phyloP scores from a whole-genome alignment of 1,139 yeast genomes.

The Yamadazyma diddensiae region DNA sequence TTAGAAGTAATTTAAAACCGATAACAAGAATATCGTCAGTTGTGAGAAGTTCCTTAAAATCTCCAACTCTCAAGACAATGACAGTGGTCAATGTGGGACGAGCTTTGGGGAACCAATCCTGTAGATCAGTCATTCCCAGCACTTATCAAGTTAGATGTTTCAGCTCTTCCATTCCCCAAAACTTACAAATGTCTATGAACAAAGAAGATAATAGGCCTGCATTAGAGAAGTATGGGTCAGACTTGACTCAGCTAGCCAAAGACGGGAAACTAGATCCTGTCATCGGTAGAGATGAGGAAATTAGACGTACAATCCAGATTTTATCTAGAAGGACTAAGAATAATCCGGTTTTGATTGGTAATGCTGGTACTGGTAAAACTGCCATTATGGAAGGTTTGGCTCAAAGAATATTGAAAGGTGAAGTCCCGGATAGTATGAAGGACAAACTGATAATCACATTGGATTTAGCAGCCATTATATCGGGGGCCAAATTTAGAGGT shows the following conservation, averaged over 20 bases:
- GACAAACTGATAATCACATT: conserved; percentile 78
- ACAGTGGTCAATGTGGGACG: not conserved
- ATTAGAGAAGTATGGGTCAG: conserved; percentile 81
- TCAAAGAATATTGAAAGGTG: conserved; percentile 84
- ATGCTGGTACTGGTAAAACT: conserved; percentile 98
- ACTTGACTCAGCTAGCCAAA: conserved; percentile 79
- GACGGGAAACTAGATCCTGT: conserved; percentile 95
- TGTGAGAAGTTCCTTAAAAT: no score
- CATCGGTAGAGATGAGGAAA: conserved; percentile 95
- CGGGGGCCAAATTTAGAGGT: conserved; percentile 94
- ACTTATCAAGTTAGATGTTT: not conserved
- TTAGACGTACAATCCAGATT: conserved; percentile 87
- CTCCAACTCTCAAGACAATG: no score
- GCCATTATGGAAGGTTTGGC: conserved; percentile 96
- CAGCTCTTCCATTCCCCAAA: conserved; percentile 1
- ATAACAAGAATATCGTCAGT: no score
- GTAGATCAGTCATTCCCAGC: not conserved
- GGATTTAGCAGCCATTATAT: conserved; percentile 84
- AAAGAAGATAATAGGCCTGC: conserved; percentile 68
- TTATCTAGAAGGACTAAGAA: conserved; percentile 89
- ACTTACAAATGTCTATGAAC: conserved; percentile 37
- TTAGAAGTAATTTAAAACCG: not conserved
- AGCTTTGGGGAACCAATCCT: not conserved
- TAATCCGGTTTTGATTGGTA: conserved; percentile 90
- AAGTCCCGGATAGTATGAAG: conserved; percentile 92